These are phyloP conservation scores for Phialophora verrucosa DNA, from an alignment of 2,329 filamentous ascomycete genomes.

Conservation along the genomic window DNA sequence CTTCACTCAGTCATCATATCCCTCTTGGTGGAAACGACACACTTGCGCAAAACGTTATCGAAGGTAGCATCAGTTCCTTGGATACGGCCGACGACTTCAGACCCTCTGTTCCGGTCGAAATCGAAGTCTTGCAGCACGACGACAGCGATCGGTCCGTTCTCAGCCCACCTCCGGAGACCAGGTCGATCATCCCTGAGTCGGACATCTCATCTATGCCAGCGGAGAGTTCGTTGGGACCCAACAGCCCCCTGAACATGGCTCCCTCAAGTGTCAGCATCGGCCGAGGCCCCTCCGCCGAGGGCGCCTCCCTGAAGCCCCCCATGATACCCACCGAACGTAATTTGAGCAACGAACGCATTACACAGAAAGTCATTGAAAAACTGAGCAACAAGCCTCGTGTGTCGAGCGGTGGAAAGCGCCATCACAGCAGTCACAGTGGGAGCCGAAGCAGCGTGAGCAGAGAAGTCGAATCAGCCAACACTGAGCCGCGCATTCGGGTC, in stretches of 20 bases:
- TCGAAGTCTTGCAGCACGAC: slow-evolving; percentile 77
- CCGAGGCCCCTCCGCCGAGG: slow-evolving; percentile 44
- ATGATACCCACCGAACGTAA: slow-evolving; percentile 65
- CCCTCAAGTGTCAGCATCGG: slow-evolving; percentile 53
- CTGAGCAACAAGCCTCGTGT: slow-evolving; percentile 59
- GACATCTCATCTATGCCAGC: slow-evolving; percentile 84
- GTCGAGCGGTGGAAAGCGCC: slow-evolving; percentile 49
- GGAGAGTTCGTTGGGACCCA: slow-evolving; percentile 71
- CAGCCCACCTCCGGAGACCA: slow-evolving; percentile 62
- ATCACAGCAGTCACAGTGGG: slow-evolving; percentile 51
- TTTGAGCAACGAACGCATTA: slow-evolving; percentile 69
- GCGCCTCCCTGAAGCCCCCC: slow-evolving; percentile 64
- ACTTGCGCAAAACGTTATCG: slow-evolving; percentile 57
- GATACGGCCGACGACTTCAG: slow-evolving; percentile 74
- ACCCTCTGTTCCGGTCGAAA: slow-evolving; percentile 75
- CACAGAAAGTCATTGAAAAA: slow-evolving; percentile 72
- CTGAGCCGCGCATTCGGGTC: slow-evolving; percentile 54
- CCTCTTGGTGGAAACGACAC: slow-evolving; percentile 59
- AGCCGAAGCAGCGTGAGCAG: slow-evolving; percentile 50
- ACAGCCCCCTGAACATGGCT: slow-evolving; percentile 44
- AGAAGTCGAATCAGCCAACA: slow-evolving; percentile 48
- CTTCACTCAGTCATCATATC: slow-evolving; percentile 71
- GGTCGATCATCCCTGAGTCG: slow-evolving; percentile 73
- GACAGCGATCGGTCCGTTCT: slow-evolving; percentile 71
- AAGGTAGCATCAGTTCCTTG: slow-evolving; percentile 72